Base-by-base conservation (phyloP, 208 protist genomes). In the Wallacemonas sp. region DNA sequence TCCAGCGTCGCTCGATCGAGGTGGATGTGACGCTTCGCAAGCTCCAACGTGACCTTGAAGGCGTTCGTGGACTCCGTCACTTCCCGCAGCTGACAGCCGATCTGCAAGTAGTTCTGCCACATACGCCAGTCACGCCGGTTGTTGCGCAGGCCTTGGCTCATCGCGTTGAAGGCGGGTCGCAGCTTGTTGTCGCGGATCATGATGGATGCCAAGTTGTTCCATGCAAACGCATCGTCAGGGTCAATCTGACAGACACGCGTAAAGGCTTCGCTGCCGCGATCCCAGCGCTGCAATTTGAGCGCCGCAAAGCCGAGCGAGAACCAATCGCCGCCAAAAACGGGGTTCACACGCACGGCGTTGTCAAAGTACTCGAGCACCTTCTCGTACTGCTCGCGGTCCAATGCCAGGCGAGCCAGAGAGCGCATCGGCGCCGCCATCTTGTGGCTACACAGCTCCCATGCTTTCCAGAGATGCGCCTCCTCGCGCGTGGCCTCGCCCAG, bases 101-200 rank as follows among this genome's bases (percentile, higher is more conserved):
- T 92, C 24, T 86, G 74, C 45, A 94, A 93, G 78, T 95, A 94
- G 71, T 97, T 97, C 59, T 94, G 84, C 88, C 89, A 95, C 88
- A 97, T 97, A 32, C 84, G 85, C 90, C 92, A 97, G 67, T 91
- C 78, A 15, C 83, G 71, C 15, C 89, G 78, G 63, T 94, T 93
- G 76, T 93, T 88, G 42, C 83, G 79, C 34, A 95, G 73, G 0
- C 88, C 92, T 62, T 96, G 90, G 66, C 84, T 91, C 84, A 95
- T 92, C 5, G 87, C 83, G 58, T 97, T 92, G 67, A 93, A 95
- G 26, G 92, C 90, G 3, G 90, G 89, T 5, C 89, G 78, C 37
- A 92, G 76, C 65, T 87, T 87, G 52, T 79, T 73, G 61, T 85
- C 63, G 0, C 76, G 92, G 54, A 97, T 66, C 64, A 95, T 72